phyloP scores from a whole-genome alignment of 2,329 filamentous ascomycete genomes.

The Botrytis paeoniae region DNA sequence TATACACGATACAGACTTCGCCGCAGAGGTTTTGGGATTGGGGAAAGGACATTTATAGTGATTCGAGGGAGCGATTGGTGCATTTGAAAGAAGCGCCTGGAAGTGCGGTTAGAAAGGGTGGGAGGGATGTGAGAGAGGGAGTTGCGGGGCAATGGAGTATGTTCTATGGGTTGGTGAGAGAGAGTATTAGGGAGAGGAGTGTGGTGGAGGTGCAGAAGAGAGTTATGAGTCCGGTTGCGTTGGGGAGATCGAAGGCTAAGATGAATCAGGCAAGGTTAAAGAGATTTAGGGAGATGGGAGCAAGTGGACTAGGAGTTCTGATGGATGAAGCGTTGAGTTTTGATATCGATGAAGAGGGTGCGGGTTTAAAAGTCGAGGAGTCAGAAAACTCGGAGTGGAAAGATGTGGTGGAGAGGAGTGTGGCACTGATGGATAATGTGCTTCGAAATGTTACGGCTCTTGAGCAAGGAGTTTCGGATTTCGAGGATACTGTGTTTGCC shows the following conservation, averaged over 20 bases:
- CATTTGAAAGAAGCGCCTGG: constrained; percentile 33
- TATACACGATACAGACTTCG: constrained; percentile 85
- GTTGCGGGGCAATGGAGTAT: constrained; percentile 56
- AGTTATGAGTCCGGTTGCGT: constrained; percentile 74
- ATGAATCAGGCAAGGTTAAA: constrained; percentile 70
- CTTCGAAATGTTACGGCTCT: constrained; percentile 66
- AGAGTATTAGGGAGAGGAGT: constrained; percentile 70
- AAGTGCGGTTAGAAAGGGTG: constrained; percentile 28
- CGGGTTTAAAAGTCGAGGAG: constrained; percentile 44
- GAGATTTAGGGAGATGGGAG: constrained; percentile 73
- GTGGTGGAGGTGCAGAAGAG: constrained; percentile 67
- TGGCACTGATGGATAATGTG: constrained; percentile 83
- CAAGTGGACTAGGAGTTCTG: constrained; percentile 81
- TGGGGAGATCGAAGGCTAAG: constrained; percentile 71
- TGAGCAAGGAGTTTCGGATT: constrained; percentile 59
- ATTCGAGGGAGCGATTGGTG: constrained; percentile 41
- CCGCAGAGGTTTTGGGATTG: constrained; percentile 73
- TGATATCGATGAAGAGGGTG: constrained; percentile 56
- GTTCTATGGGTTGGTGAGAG: constrained; percentile 78
- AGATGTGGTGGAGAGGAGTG: constrained; percentile 72
- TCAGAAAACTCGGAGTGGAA: constrained; percentile 59
- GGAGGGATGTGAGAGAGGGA: constrained; percentile 33
- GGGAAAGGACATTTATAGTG: constrained; percentile 65
- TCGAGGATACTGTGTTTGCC: constrained; percentile 63
- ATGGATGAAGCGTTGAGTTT: constrained; percentile 81